Percentiles rank a stretch among this genome's conserved stretches.
These are phyloP conservation scores for Cercospora canescens DNA, from an alignment of 2,329 filamentous ascomycete genomes.

Conservation along the genomic window DNA sequence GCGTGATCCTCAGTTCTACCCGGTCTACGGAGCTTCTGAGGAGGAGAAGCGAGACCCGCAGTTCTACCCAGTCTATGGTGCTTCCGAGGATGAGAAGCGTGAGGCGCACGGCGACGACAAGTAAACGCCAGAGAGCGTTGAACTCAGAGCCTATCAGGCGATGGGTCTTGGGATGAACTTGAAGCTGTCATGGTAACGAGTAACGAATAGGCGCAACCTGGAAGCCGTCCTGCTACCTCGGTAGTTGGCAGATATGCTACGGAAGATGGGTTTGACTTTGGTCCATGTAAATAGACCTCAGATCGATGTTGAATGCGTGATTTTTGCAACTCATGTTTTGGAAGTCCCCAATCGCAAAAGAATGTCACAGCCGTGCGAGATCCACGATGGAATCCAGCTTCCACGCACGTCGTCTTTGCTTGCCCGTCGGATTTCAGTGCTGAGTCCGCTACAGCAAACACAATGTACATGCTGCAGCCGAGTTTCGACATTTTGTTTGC, in stretches of 20 bases:
- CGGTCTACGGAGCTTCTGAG: not conserved
- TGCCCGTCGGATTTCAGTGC: too few species aligned
- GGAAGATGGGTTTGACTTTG: not conserved
- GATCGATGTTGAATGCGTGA: not conserved
- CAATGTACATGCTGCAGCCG: too few species aligned
- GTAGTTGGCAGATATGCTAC: not conserved
- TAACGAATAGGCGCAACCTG: not conserved
- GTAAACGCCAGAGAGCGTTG: not conserved
- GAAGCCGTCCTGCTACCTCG: not conserved
- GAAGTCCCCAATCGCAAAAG: not conserved
- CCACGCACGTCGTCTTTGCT: too few species aligned
- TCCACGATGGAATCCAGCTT: too few species aligned
- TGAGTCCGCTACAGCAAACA: too few species aligned
- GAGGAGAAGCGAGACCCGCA: conserved; percentile 1
- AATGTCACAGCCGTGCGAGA: too few species aligned
- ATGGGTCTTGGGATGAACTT: too few species aligned
- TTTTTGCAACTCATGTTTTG: not conserved
- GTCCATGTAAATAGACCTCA: not conserved
- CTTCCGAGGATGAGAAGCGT: not conserved
- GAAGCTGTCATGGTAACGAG: not conserved
- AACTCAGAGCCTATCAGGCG: too few species aligned
- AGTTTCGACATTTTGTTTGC: too few species aligned
- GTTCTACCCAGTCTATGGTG: not conserved
- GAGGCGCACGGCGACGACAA: not conserved
- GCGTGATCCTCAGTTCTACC: conserved; percentile 1